Base-by-base conservation (phyloP, 805 yeast species). In the Monosporozyma servazzii region DNA sequence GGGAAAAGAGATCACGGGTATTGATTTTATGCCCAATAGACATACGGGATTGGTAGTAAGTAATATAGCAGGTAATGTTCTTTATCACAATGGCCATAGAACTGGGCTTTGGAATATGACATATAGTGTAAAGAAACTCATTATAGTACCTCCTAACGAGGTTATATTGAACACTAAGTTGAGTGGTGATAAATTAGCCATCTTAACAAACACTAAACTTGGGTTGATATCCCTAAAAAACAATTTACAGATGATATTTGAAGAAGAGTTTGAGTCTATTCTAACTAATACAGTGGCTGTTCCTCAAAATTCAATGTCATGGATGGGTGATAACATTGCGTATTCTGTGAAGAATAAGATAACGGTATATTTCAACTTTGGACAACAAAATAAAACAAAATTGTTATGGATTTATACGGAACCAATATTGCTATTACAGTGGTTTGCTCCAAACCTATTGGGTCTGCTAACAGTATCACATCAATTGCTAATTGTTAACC, bases 71-170 rank as follows among this genome's bases (percentile, higher is more conserved):
- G 89, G 90, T 0, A 64, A 79, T 54, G 75, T 85, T 6, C 72
- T 82, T 49, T 74, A 72, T 55, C 96, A 90, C 63, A 78, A 78
- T 58, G 84, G 84, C 0, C 71, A 75, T 45, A 75, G 83, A 51
- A 74, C 80, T 37, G 60, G 56, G 43, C 46, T 59, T 41, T 44
- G 67, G 69, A 47, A 53, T 31, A 48, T 67, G 23, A 56, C 60
- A 2, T 64, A 64, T 44, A 56, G 45, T 20, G 53, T 67, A 1
- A 59, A 55, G 42, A 42, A 45, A 20, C 33, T 66, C 1, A 37
- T 58, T 15, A 50, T 40, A 9, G 46, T 57, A 2, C 53, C 61
- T n/a, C 40, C 53, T 9, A 49, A 51, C 8, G 59, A 56, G 41
- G 48, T 48, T 8, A 47, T 56, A 5, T 44, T 57, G 3, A 45